Conservation (phyloP, 2,329 filamentous ascomycete genomes). For the Penicillium sp. region DNA sequence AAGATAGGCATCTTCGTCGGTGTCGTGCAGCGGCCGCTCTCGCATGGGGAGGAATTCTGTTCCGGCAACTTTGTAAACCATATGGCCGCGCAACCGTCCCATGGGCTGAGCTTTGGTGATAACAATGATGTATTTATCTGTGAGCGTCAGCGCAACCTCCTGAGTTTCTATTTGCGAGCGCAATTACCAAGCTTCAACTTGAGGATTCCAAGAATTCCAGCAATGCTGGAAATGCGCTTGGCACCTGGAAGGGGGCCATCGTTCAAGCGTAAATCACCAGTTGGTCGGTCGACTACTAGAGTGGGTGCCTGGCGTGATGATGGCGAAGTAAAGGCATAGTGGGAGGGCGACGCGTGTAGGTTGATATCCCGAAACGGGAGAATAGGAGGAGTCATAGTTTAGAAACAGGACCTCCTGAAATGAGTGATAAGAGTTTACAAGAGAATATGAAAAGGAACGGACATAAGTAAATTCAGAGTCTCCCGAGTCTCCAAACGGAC, state of each 20-base stretch:
- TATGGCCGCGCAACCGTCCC: conserved; percentile 89
- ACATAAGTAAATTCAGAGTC: conserved; percentile 1
- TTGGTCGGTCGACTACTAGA: conserved; percentile 85
- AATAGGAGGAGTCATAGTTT: conserved; percentile 36
- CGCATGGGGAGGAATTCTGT: conserved; percentile 93
- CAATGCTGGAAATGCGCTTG: conserved; percentile 89
- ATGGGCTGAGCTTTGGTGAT: conserved; percentile 93
- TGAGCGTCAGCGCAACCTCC: conserved; percentile 18
- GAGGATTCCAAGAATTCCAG: conserved; percentile 91
- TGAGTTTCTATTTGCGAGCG: background rate
- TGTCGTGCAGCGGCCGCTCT: conserved; percentile 85
- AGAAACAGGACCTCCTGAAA: conserved; percentile 32
- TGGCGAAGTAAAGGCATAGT: conserved; percentile 95
- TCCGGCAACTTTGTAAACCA: conserved; percentile 87
- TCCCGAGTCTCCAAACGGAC: conserved; percentile 16
- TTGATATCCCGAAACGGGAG: conserved; percentile 95
- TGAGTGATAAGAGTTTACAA: background rate
- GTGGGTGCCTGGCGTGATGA: conserved; percentile 87
- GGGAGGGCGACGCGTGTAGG: conserved; percentile 83
- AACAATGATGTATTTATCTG: conserved; percentile 92
- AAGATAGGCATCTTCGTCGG: conserved; percentile 91
- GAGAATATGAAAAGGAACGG: conserved; percentile 6
- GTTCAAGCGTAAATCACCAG: conserved; percentile 82
- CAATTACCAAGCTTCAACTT: conserved; percentile 81
- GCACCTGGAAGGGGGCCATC: conserved; percentile 73